Evolutionary conservation across 352 stramenopile genomes (phyloP).

Genomic region (Phytophthora fragariaefolia): DNA sequence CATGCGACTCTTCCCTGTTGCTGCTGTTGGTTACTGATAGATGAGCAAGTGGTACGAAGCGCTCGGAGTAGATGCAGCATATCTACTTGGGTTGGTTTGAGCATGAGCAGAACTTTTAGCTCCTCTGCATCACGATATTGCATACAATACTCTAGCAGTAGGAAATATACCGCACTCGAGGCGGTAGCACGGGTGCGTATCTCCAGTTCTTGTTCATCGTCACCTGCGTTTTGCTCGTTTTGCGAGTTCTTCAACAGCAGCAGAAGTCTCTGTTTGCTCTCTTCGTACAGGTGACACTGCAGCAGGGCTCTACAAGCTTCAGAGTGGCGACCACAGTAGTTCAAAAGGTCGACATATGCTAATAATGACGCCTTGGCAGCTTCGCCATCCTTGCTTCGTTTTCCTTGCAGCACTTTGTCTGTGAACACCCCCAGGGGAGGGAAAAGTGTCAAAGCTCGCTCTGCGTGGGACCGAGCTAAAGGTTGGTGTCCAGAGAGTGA

Average conservation of each 20-base stretch:
- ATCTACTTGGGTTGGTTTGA: constrained; percentile 64
- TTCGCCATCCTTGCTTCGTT: constrained; percentile 22
- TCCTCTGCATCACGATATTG: constrained; percentile 48
- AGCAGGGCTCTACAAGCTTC: constrained; percentile 72
- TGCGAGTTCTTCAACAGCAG: constrained; percentile 28
- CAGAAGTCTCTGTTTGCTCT: constrained; percentile 55
- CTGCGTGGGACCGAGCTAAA: constrained; percentile 61
- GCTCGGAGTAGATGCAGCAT: constrained; percentile 64
- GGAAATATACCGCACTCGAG: constrained; percentile 64
- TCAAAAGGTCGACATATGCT: constrained; percentile 68
- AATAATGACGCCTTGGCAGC: constrained; percentile 47
- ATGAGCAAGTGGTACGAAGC: constrained; percentile 42
- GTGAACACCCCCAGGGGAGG: constrained; percentile 61
- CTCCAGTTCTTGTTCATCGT: constrained; percentile 26
- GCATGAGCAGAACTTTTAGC: constrained; percentile 53
- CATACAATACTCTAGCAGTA: constrained; percentile 71
- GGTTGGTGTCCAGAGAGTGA: constrained; percentile 54
- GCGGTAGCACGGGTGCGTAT: constrained; percentile 11
- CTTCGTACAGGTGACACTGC: constrained; percentile 66
- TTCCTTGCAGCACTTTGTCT: constrained; percentile 34
- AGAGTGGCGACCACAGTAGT: constrained; percentile 52
- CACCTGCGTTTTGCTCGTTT: constrained; percentile 24
- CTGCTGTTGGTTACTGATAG: constrained; percentile 8
- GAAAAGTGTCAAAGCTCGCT: constrained; percentile 72
- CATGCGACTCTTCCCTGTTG: constrained; percentile 10